Conservation (phyloP, 768 basidiomycete species). For the Auricularia cornea region DNA sequence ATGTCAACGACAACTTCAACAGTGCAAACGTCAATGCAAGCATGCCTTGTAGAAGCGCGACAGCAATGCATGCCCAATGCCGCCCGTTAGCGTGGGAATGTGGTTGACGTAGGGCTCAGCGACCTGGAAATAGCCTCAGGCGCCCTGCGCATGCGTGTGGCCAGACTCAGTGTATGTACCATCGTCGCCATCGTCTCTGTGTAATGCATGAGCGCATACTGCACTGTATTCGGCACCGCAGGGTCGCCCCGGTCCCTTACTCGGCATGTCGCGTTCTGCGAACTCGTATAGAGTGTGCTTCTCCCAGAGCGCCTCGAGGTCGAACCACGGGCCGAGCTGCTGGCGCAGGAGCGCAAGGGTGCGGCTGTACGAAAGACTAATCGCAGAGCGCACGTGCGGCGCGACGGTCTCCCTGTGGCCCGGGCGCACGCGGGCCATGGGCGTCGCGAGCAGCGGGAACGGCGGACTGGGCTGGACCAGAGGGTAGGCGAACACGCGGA, state of each 20-base stretch:
- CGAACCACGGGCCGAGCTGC: constrained; percentile 41
- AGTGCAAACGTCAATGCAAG: too few species aligned
- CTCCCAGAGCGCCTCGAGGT: constrained; percentile 54
- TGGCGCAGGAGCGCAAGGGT: constrained; percentile 29
- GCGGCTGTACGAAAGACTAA: constrained; percentile 29
- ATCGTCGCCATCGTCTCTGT: constrained; percentile 37
- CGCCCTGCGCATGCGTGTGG: not conserved
- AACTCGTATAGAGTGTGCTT: constrained; percentile 52
- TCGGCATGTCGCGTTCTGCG: constrained; percentile 30
- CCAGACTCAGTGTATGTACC: constrained; percentile 18
- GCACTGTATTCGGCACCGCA: too few species aligned
- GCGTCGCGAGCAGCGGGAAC: constrained; percentile 27
- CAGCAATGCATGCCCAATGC: constrained; percentile 41
- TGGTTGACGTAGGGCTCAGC: constrained; percentile 55
- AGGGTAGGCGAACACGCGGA: constrained; percentile 30
- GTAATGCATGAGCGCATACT: not conserved
- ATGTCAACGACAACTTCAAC: not conserved
- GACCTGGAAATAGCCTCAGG: constrained; percentile 21
- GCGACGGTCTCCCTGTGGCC: constrained; percentile 19
- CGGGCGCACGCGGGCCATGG: constrained; percentile 21
- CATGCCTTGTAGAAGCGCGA: constrained; percentile 43
- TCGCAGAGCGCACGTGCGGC: constrained; percentile 30
- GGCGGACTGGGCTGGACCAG: constrained; percentile 27
- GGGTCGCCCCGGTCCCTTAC: constrained; percentile 35
- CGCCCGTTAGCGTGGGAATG: constrained; percentile 51